Conservation (phyloP, 805 yeast species). For the Zygosaccharomyces kombuchaensis region DNA sequence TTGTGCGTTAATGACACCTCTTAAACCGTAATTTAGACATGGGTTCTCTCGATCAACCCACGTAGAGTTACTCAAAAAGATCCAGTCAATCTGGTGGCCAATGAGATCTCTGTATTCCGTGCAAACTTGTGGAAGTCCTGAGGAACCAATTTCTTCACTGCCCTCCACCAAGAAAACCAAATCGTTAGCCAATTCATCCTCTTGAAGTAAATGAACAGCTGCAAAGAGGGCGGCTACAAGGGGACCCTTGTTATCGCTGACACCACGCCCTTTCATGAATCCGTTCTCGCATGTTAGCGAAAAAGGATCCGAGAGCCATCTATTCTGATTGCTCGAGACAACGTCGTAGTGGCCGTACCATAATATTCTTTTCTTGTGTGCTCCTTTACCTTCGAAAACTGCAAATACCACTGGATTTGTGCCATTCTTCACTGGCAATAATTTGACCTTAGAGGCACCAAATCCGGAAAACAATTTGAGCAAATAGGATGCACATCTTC, state of each 20-base stretch:
- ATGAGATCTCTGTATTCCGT: slow-evolving; percentile 46
- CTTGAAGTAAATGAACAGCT: slow-evolving; percentile 63
- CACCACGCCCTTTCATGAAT: slow-evolving; percentile 86
- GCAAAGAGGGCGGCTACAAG: slow-evolving; percentile 80
- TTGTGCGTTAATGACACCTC: slow-evolving; percentile 86
- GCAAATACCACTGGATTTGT: slow-evolving; percentile 81
- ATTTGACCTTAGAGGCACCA: slow-evolving; percentile 64
- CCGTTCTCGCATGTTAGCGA: slow-evolving; percentile 73
- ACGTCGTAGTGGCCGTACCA: slow-evolving; percentile 98
- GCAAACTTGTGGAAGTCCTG: slow-evolving; percentile 75
- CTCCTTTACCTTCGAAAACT: slow-evolving; percentile 45
- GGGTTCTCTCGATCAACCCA: slow-evolving; percentile 91
- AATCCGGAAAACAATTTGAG: slow-evolving; percentile 55
- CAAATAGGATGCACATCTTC: slow-evolving; percentile 80
- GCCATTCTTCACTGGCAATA: slow-evolving; percentile 69
- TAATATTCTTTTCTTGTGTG: slow-evolving; percentile 46
- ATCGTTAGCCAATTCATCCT: slow-evolving; percentile 55
- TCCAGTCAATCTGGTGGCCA: slow-evolving; percentile 77
- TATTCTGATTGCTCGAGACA: slow-evolving; percentile 58
- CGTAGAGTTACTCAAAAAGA: slow-evolving; percentile 81
- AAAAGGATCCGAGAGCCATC: slow-evolving; percentile 82
- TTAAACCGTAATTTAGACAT: slow-evolving; percentile 86
- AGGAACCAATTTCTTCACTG: slow-evolving; percentile 91
- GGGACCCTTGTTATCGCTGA: slow-evolving; percentile 94
- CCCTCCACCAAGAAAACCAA: slow-evolving; percentile 87